These are phyloP conservation scores for Auricularia cornea DNA, from an alignment of 768 basidiomycete genomes.

Conservation along the genomic window DNA sequence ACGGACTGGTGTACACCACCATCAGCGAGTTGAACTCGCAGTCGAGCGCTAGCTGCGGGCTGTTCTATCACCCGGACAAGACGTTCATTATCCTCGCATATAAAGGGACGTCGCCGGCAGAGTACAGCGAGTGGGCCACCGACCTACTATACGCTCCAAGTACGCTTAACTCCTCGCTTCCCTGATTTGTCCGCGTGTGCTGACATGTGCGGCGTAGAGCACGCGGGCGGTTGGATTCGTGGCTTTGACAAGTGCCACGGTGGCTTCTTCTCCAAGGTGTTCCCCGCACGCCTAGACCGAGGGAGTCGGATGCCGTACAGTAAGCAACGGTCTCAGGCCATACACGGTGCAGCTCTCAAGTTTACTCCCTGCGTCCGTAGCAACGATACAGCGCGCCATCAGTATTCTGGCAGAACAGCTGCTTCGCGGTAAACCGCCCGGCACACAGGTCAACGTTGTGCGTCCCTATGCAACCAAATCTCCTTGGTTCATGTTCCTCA, in stretches of 20 bases:
- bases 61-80: conserved; percentile 13
- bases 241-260: conserved; percentile 14
- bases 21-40: conserved; percentile 13
- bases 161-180: background rate
- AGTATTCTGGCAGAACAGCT: conserved; percentile 8
- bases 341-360: too few species aligned
- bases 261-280: conserved; percentile 13
- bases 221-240: conserved; percentile 8
- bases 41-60: conserved; percentile 12
- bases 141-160: conserved; percentile 12
- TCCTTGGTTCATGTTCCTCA: too few species aligned
- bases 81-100: conserved; percentile 16
- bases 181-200: too few species aligned
- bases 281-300: conserved; percentile 8
- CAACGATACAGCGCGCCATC: conserved; percentile 11
- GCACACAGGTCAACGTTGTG: conserved; percentile 14
- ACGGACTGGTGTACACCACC: conserved; percentile 12
- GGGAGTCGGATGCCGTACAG: conserved; percentile 13
- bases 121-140: conserved; percentile 15
- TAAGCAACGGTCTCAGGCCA: too few species aligned
- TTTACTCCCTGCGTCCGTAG: background rate
- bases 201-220: too few species aligned
- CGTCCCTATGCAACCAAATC: background rate
- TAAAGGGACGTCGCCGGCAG: conserved; percentile 14
- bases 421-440: conserved; percentile 6